Evolutionary conservation across 179 eudicot species (phyloP).

Genomic region (Beta lomatogona): DNA sequence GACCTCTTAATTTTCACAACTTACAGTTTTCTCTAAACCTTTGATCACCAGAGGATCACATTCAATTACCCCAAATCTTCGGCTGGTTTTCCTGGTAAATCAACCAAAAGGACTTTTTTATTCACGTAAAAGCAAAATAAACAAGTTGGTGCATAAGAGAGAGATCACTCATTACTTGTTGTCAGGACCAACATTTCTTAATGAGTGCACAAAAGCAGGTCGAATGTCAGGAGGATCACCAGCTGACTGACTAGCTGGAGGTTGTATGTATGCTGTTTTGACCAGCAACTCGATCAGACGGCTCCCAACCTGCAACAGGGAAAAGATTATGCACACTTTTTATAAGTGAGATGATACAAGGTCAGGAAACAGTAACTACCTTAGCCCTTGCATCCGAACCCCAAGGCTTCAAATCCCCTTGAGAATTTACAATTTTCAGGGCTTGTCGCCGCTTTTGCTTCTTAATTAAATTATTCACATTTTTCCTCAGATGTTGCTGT

Average conservation of each 20-base stretch:
- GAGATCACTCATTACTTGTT: slow-evolving; percentile 50
- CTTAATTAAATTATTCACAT: slow-evolving; percentile 66
- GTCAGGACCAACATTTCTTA: slow-evolving; percentile 51
- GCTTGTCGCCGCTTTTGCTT: slow-evolving; percentile 76
- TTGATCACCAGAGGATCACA: slow-evolving; percentile 76
- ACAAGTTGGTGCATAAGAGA: slow-evolving; percentile 3
- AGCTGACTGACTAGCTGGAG: slow-evolving; percentile 63
- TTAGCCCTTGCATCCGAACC: slow-evolving; percentile 74
- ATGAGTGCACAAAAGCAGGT: slow-evolving; percentile 81
- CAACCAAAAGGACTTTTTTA: slow-evolving; percentile 12
- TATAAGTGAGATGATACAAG: neutral
- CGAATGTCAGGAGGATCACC: slow-evolving; percentile 76
- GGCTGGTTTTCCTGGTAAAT: slow-evolving; percentile 51
- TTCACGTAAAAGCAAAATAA: neutral
- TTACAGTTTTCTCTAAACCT: slow-evolving; percentile 88
- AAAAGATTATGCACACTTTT: slow-evolving; percentile 15
- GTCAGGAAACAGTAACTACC: slow-evolving; percentile 33
- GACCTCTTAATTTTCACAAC: slow-evolving; percentile 18
- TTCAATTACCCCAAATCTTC: slow-evolving; percentile 77
- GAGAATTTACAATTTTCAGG: slow-evolving; percentile 52
- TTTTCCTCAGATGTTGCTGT: slow-evolving; percentile 53
- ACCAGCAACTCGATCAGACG: slow-evolving; percentile 78
- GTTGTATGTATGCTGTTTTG: slow-evolving; percentile 81
- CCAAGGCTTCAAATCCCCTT: slow-evolving; percentile 69
- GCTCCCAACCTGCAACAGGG: slow-evolving; percentile 72